A percentile compares a stretch with the other conserved stretches of the same genome.
Evolutionary conservation across 495 filamentous ascomycete genomes (phyloP).

Genomic region (Penicillium lividum): DNA sequence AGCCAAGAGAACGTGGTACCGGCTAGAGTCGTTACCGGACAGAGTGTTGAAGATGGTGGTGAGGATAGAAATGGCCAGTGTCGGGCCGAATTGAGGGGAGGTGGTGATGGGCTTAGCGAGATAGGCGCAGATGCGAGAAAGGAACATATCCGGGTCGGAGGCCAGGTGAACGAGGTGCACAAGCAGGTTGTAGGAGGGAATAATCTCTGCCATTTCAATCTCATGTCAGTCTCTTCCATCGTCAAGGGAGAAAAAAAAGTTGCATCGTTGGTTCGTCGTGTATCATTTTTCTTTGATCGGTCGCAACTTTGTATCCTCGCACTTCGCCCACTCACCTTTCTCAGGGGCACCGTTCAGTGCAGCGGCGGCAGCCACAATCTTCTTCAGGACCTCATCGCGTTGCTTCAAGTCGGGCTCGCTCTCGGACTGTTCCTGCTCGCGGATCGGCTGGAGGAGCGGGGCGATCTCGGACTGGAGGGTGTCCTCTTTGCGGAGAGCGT

Average conservation of each 20-base stretch:
- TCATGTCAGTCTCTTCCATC: conserved; percentile 18
- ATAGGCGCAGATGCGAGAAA: conserved; percentile 82
- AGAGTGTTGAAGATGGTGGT: conserved; percentile 98
- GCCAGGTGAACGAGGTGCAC: conserved; percentile 88
- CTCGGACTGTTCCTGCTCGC: conserved; percentile 49
- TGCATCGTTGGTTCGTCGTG: conserved; percentile 13
- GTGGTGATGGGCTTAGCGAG: conserved; percentile 83
- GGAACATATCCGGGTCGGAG: conserved; percentile 77
- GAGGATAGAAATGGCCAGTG: conserved; percentile 81
- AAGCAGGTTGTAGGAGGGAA: conserved; percentile 91
- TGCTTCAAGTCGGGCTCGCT: conserved; percentile 54
- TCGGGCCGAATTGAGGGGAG: conserved; percentile 79
- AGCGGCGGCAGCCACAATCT: conserved; percentile 72
- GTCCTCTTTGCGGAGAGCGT: conserved; percentile 60
- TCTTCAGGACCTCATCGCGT: conserved; percentile 84
- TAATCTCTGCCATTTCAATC: conserved; percentile 66
- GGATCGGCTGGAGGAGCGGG: conserved; percentile 65
- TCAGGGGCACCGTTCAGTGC: conserved; percentile 81
- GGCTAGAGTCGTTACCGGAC: conserved; percentile 66
- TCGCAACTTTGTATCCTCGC: conserved; percentile 6
- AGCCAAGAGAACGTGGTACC: conserved; percentile 86
- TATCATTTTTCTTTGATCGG: conserved; percentile 20
- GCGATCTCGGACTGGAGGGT: conserved; percentile 67
- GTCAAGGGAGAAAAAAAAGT: conserved; percentile 10
- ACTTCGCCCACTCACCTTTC: conserved; percentile 58